Evolutionary conservation across 2,329 filamentous ascomycete species (phyloP).

Genomic region (Didymella arachidicola): DNA sequence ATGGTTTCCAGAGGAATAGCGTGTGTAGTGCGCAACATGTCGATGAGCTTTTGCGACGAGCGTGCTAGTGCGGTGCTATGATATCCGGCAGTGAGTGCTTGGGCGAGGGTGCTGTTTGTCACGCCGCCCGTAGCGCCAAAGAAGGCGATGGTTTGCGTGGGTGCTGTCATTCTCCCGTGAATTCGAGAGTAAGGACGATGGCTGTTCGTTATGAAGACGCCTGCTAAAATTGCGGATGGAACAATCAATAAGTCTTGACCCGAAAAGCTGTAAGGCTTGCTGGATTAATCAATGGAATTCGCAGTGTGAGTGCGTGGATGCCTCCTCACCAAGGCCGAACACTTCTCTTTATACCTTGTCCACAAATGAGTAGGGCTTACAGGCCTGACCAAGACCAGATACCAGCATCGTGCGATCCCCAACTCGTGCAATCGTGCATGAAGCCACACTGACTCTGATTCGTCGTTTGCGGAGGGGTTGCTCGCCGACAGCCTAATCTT

Average conservation of each 20-base stretch:
- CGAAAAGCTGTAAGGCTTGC: neutral
- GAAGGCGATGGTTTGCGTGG: conserved; percentile 55
- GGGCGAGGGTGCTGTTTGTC: conserved; percentile 54
- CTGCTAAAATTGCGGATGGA: no score
- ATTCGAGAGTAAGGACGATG: neutral
- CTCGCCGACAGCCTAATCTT: neutral
- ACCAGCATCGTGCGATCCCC: neutral
- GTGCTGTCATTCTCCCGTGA: conserved; percentile 11
- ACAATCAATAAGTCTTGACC: no score
- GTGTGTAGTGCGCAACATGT: conserved; percentile 51
- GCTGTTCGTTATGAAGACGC: neutral
- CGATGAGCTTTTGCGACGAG: conserved; percentile 58
- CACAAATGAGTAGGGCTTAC: neutral
- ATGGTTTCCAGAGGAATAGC: conserved; percentile 49
- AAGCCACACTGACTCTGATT: neutral
- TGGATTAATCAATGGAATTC: neutral
- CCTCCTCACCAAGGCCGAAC: neutral
- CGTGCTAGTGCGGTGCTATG: conserved; percentile 59
- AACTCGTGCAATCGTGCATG: neutral
- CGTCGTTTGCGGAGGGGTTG: neutral
- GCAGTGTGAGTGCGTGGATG: neutral
- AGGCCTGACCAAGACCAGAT: neutral
- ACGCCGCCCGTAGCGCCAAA: conserved; percentile 62
- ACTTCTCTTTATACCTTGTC: neutral
- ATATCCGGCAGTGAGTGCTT: conserved; percentile 56